Evolutionary conservation across 495 filamentous ascomycete genomes (phyloP), one percentile per base, ranked within the genome.

Genomic region (Penicillium paradoxum): DNA sequence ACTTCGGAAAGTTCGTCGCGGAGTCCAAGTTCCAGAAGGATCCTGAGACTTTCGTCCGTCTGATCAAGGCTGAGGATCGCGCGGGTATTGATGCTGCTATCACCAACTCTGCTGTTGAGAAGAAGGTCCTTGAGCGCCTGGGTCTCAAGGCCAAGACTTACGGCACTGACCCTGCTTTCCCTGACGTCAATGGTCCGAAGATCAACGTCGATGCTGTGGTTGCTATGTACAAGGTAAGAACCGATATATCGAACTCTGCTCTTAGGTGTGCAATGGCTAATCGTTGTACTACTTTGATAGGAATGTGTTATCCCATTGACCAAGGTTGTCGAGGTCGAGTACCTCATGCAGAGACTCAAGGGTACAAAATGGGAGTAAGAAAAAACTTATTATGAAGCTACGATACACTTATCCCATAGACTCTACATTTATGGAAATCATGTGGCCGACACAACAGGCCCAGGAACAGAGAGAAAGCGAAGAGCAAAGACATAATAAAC

Each of bases 1-100:
- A 99, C 69, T 99, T 97, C 71, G 95, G 95, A 51, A 99, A 96
- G 76, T 97, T 97, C 63, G 95, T 99, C 4, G 95, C 95, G 10
- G 95, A 99, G 76, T 85, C 88, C n/a, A 99, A 99, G 77, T 99
- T 97, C 69, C 82, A 79, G 60, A 82, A 87, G 51, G 89, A 96
- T 59, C 80, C 84, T 25, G 89, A 92, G 59, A 74, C 65, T 49
- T 97, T 90, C 68, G 89, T 90, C 1, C 67, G 73, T 47, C 66
- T 97, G 72, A 97, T 99, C 68, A 81, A 81, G 59, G 83, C 79
- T 11, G 83, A 76, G 46, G 91, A 99, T 71, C 75, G 89, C 4
- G 69, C 77, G 10, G 95, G 85, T 3, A 89, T 99, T 55, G 90
- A 85, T 64, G 84, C 79, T 25, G 91, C 91, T 17, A 99, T 99